Percentiles rank a stretch among this genome's conserved stretches.
phyloP scores from a whole-genome alignment of 139 green algal genomes.

The Coelastrella sp. region DNA sequence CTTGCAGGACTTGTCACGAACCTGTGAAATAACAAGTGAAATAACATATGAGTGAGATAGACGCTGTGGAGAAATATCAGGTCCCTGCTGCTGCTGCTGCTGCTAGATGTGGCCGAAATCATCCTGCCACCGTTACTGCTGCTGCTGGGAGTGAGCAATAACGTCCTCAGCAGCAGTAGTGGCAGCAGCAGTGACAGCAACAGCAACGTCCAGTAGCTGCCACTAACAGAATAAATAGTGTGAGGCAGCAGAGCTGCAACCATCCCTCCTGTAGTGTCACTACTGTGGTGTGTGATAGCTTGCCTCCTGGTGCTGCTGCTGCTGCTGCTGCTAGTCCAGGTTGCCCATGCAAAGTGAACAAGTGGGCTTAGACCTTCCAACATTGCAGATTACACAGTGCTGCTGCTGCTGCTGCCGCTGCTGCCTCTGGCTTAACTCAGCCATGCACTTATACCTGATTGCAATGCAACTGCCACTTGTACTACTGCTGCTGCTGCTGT shows the following conservation, averaged over 20 bases:
- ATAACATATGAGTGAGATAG: neutral
- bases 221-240: no score
- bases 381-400: neutral
- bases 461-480: neutral
- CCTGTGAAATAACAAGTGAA: conserved; percentile 2
- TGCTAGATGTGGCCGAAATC: no score
- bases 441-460: neutral
- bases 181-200: no score
- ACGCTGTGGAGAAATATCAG: neutral
- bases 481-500: neutral
- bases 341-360: no score
- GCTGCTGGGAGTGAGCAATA: no score
- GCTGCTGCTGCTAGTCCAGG: neutral
- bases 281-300: neutral
- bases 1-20: conserved; percentile 30
- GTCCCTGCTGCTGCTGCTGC: neutral
- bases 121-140: neutral
- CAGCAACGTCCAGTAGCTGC: no score
- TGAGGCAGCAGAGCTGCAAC: no score
- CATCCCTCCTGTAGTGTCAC: no score
- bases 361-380: neutral
- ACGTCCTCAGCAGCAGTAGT: no score
- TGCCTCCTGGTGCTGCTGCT: neutral
- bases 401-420: neutral
- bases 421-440: neutral